Percentiles rank a stretch among this genome's conserved stretches.
These are phyloP conservation scores for Dioscorea dumetorum DNA, from an alignment of 106 monocot species.

Conservation along the genomic window DNA sequence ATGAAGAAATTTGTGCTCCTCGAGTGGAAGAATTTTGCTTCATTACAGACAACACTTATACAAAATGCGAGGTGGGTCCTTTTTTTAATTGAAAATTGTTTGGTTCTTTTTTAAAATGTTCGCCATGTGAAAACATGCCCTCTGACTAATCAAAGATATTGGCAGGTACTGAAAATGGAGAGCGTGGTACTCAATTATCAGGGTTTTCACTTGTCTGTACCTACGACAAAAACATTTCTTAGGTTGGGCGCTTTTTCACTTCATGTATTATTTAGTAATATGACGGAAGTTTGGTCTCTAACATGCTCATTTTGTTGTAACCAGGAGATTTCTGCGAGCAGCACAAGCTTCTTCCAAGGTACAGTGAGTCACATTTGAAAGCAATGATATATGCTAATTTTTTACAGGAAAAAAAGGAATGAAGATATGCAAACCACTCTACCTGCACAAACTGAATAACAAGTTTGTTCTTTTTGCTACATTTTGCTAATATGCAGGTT, in stretches of 20 bases:
- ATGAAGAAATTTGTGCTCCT: slow-evolving; percentile 82
- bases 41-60: slow-evolving; percentile 83
- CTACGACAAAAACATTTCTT: slow-evolving; percentile 83
- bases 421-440: too few relatives aligned
- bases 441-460: too few relatives aligned
- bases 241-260: slow-evolving; percentile 29
- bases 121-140: neutral
- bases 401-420: too few relatives aligned
- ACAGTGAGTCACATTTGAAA: neutral
- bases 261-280: neutral
- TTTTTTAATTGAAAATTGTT: too few relatives aligned
- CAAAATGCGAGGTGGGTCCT: slow-evolving; percentile 46
- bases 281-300: neutral
- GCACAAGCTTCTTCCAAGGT: slow-evolving; percentile 67
- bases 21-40: slow-evolving; percentile 79
- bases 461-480: neutral
- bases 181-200: slow-evolving; percentile 45
- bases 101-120: neutral
- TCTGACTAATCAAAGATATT: neutral
- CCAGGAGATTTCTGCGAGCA: slow-evolving; percentile 88
- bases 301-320: neutral
- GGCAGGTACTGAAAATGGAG: slow-evolving; percentile 82
- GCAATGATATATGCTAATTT: too few relatives aligned
- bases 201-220: slow-evolving; percentile 64
- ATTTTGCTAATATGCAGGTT: slow-evolving; percentile 24